phyloP scores from a whole-genome alignment of 192 early-diverging fungal species.

The Coemansia sp. region DNA sequence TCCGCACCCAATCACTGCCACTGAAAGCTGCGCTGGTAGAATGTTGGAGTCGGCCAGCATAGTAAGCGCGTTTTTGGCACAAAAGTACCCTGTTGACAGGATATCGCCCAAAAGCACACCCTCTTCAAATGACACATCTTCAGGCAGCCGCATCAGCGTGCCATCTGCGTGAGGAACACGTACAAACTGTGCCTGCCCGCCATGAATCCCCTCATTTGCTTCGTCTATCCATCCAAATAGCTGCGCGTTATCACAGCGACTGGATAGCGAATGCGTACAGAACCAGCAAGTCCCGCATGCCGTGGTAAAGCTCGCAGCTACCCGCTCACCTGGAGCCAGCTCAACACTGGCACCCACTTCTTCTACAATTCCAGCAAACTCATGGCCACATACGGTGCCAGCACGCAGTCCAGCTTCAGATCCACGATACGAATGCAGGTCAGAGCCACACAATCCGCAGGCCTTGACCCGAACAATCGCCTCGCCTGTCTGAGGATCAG shows the following conservation, averaged over 20 bases:
- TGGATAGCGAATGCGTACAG: constrained; percentile 44
- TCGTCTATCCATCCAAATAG: constrained; percentile 52
- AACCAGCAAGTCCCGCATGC: constrained; percentile 52
- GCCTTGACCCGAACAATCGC: constrained; percentile 54
- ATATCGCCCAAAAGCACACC: constrained; percentile 58
- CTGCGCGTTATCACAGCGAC: constrained; percentile 53
- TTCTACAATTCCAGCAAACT: constrained; percentile 55
- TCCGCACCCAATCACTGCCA: constrained; percentile 58
- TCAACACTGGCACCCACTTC: constrained; percentile 45
- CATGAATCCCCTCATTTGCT: constrained; percentile 46
- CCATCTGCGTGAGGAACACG: constrained; percentile 55
- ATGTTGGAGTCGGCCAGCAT: constrained; percentile 24
- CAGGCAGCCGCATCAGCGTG: constrained; percentile 46
- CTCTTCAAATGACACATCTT: constrained; percentile 36
- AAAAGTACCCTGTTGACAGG: constrained; percentile 58
- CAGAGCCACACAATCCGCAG: constrained; percentile 55
- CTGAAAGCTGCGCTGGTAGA: constrained; percentile 20
- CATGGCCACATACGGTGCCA: constrained; percentile 57
- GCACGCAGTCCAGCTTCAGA: constrained; percentile 41
- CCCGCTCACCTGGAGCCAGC: constrained; percentile 45
- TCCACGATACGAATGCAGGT: constrained; percentile 55
- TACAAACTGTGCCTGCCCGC: constrained; percentile 60
- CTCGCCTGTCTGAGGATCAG: constrained; percentile 38
- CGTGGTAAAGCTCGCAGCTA: constrained; percentile 55
- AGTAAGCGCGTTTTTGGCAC: constrained; percentile 54